Evolutionary conservation across 345 rosid genomes (phyloP).

Genomic region (Populus alba): DNA sequence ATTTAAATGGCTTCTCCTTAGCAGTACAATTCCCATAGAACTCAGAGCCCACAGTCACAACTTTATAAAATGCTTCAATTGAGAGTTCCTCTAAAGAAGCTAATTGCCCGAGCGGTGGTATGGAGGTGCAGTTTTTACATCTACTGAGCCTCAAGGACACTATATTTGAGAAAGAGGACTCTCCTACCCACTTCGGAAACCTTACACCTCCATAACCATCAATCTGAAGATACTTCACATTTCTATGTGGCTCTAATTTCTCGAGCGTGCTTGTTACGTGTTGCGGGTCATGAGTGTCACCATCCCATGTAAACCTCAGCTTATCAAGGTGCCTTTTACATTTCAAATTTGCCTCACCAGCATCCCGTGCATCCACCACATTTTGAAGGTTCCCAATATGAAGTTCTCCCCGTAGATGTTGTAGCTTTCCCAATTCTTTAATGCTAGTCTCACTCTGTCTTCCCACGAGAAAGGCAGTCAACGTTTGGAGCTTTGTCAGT

Average conservation of each 20-base stretch:
- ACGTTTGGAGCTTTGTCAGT: neutral
- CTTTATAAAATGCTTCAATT: neutral
- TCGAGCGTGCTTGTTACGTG: neutral
- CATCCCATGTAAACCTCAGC: neutral
- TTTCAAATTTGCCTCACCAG: neutral
- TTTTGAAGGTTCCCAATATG: no score
- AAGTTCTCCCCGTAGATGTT: no score
- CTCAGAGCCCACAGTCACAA: neutral
- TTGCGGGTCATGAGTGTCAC: neutral
- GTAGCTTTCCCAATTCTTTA: no score
- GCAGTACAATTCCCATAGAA: neutral
- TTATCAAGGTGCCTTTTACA: neutral
- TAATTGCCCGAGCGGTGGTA: constrained; percentile 17
- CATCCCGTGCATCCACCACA: no score
- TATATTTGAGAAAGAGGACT: neutral
- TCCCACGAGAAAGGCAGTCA: neutral
- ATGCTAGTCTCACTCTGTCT: neutral
- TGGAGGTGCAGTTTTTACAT: neutral
- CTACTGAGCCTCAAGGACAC: neutral
- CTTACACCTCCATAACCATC: neutral
- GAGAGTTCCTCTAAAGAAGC: neutral
- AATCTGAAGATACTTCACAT: neutral
- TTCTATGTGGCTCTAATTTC: neutral
- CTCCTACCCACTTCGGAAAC: constrained; percentile 1
- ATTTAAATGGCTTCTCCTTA: neutral